phyloP scores from a whole-genome alignment of 2,329 filamentous ascomycete species.

The Orbilia oligospora region DNA sequence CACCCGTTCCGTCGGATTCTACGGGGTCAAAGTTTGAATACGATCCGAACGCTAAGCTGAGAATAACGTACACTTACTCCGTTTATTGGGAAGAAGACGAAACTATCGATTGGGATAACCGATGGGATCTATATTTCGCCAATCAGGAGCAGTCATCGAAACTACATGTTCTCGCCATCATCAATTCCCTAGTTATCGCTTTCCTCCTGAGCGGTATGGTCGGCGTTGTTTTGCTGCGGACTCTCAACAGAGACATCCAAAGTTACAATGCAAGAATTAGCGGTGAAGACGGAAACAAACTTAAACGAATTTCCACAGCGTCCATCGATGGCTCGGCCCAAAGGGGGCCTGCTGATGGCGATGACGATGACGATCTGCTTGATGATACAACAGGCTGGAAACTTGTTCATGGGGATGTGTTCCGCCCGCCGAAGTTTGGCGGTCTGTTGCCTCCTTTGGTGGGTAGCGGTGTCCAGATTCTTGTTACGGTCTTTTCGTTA shows the following conservation, averaged over 20 bases:
- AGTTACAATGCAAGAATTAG: conserved; percentile 75
- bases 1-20: conserved; percentile 71
- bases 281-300: conserved; percentile 77
- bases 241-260: conserved; percentile 83
- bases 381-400: conserved; percentile 93
- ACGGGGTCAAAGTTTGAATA: conserved; percentile 41
- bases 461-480: conserved; percentile 86
- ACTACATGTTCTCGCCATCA: conserved; percentile 89
- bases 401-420: conserved; percentile 87
- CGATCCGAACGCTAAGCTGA: conserved; percentile 76
- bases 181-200: conserved; percentile 88
- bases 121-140: conserved; percentile 92
- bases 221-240: conserved; percentile 83
- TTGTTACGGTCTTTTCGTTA: conserved; percentile 83
- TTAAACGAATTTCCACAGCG: conserved; percentile 72
- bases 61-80: conserved; percentile 88
- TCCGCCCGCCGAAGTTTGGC: conserved; percentile 79
- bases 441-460: conserved; percentile 83
- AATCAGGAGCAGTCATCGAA: conserved; percentile 85
- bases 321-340: conserved; percentile 75
- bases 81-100: conserved; percentile 90
- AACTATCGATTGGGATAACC: conserved; percentile 82
- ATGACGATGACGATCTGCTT: conserved; percentile 76
- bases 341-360: conserved; percentile 67
- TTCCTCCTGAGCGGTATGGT: conserved; percentile 83